These are phyloP conservation scores for Pisolithus thermaeus DNA, from an alignment of 1,284 basidiomycete genomes.

Conservation along the genomic window DNA sequence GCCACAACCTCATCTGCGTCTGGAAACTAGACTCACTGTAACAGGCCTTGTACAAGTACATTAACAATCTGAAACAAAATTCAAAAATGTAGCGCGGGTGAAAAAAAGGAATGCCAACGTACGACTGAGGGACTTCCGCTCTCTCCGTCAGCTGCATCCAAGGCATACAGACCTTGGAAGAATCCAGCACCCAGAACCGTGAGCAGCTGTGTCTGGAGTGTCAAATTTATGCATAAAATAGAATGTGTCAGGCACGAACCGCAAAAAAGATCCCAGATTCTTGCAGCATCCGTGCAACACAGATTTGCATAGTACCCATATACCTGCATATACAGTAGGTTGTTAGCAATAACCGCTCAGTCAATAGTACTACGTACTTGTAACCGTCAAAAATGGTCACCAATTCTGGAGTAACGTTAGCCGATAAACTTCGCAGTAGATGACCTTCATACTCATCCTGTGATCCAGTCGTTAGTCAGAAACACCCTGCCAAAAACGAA, in stretches of 20 bases:
- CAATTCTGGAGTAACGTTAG: slow-evolving; percentile 45
- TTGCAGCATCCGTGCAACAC: slow-evolving; percentile 82
- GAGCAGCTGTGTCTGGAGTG: slow-evolving; percentile 49
- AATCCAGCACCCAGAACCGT: slow-evolving; percentile 83
- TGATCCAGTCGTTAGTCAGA: slow-evolving; percentile 4
- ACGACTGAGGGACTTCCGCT: slow-evolving; percentile 50
- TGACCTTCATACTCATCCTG: slow-evolving; percentile 69
- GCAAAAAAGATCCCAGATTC: slow-evolving; percentile 93
- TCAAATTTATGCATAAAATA: not conserved
- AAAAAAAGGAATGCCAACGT: slow-evolving; percentile 9
- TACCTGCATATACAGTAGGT: slow-evolving; percentile 40
- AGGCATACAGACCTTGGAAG: slow-evolving; percentile 78
- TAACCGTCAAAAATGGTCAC: slow-evolving; percentile 78
- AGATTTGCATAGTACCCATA: slow-evolving; percentile 83
- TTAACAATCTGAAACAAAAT: slow-evolving; percentile 53
- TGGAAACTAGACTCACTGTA: slow-evolving; percentile 51
- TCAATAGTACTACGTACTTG: slow-evolving; percentile 45
- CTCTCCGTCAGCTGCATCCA: slow-evolving; percentile 86
- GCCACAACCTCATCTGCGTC: slow-evolving; percentile 2
- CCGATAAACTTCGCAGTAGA: slow-evolving; percentile 1
- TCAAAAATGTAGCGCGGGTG: not conserved
- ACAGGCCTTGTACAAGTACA: slow-evolving; percentile 72
- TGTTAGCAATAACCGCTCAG: slow-evolving; percentile 1
- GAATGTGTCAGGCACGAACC: slow-evolving; percentile 35
- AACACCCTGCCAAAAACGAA: slow-evolving; percentile 6